Evolutionary conservation across 768 basidiomycete species (phyloP), one percentile per base, ranked within the genome.

Genomic region (Boletus edulis): DNA sequence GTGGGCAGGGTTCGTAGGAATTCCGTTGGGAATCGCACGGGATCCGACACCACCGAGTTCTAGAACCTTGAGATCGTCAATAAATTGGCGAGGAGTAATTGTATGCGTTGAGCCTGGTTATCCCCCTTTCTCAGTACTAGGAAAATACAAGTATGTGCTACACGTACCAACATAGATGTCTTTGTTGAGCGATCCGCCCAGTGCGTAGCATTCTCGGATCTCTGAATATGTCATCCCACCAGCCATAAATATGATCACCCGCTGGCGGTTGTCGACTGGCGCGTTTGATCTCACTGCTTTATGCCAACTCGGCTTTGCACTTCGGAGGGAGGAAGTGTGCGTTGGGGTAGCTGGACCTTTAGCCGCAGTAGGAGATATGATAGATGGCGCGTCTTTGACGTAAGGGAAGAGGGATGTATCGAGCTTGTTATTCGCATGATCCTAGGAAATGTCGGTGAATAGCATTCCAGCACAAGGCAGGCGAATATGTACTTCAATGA

Each of bases 191-290:
- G 82, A 68, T 45, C 76, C 78, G 4, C 92, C 89, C 15, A 96
- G 76, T 47, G 86, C 78, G 66, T 98, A 98, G 44, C 84, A 87
- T 64, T 94, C 85, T 56, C 96, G 80, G 72, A 95, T 87, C 72
- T 99, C 97, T 0, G 94, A 96, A 68, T 94, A 94, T 2, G 97
- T 95, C 81, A 95, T 86, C 3, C 97, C 97, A 35, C 97, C 97
- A 14, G 91, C 90, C 22, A 98, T 78, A 71, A 98, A 98, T 17
- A 98, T 82, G 35, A 99, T 78, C 14, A 97, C 64, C 29, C 96
- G 81, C 70, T 92, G 88, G 55, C 84, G 80, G 48, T 81, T 78
- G 35, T 86, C 76, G 73, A 69, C 81, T 32, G 73, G 64, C 20
- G 75, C 67, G 24, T 76, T 79, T 5, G 82, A 69, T 61, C 79